Percentiles rank a stretch among this genome's conserved stretches.
Evolutionary conservation across 2,329 filamentous ascomycete species (phyloP).

Genomic region (Gaeumannomyces tritici): DNA sequence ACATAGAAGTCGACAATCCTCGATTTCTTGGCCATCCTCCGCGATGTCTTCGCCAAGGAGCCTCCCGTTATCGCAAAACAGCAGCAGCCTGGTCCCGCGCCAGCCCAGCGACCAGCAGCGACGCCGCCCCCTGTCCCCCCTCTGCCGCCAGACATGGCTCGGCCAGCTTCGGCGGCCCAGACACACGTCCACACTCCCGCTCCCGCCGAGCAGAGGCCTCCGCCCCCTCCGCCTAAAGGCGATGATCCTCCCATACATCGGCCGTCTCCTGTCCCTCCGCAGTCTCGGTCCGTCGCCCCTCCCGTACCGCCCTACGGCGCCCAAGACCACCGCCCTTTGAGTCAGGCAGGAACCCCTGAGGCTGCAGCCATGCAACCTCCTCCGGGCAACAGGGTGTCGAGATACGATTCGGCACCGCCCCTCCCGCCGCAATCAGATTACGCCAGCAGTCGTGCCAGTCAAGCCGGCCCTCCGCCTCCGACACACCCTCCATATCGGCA

Average conservation of each 20-base stretch:
- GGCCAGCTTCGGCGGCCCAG: constrained; percentile 22
- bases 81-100: constrained; percentile 27
- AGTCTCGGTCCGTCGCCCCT: constrained; percentile 18
- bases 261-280: constrained; percentile 18
- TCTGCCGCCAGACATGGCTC: constrained; percentile 53
- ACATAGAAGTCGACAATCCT: constrained; percentile 68
- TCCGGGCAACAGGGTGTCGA: constrained; percentile 18
- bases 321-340: not conserved
- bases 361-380: constrained; percentile 12
- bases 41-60: constrained; percentile 87
- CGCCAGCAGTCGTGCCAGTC: not conserved
- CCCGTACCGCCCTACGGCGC: constrained; percentile 19
- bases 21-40: constrained; percentile 73
- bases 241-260: constrained; percentile 20
- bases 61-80: constrained; percentile 74
- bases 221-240: constrained; percentile 46
- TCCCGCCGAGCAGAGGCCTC: constrained; percentile 25
- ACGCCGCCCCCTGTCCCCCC: constrained; percentile 63
- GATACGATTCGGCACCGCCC: constrained; percentile 39
- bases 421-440: constrained; percentile 24
- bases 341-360: constrained; percentile 11
- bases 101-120: constrained; percentile 16
- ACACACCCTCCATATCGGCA: not conserved
- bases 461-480: not conserved
- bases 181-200: constrained; percentile 22